A percentile compares a stretch with the other conserved stretches of the same genome.
Evolutionary conservation across 768 basidiomycete genomes (phyloP).

Genomic region (Amanita subjunquillea): DNA sequence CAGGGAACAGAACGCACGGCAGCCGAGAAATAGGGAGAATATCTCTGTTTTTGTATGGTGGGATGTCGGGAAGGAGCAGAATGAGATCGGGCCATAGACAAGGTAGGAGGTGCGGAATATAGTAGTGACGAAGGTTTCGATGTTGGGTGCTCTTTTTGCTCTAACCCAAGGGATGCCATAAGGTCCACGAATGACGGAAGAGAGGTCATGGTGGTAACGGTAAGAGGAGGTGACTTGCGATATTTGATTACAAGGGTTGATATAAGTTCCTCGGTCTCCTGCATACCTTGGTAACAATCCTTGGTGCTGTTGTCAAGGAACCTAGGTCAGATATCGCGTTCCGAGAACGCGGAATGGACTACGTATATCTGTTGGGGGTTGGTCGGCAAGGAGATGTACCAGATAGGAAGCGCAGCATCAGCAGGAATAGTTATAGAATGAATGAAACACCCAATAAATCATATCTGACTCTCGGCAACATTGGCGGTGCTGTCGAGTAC

Average conservation of each 20-base stretch:
- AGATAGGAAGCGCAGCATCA: neutral
- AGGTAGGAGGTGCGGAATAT: conserved; percentile 25
- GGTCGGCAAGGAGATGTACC: conserved; percentile 50
- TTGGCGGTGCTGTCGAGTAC: neutral
- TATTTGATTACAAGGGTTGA: conserved; percentile 15
- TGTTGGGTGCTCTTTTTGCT: conserved; percentile 28
- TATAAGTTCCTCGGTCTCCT: conserved; percentile 28
- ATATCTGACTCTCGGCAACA: neutral
- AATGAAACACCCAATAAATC: neutral
- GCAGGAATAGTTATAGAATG: neutral
- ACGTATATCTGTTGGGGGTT: conserved; percentile 22
- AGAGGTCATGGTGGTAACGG: conserved; percentile 42
- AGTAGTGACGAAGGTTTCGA: conserved; percentile 34
- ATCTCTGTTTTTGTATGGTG: conserved; percentile 28
- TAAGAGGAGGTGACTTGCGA: conserved; percentile 20
- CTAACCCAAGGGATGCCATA: conserved; percentile 74
- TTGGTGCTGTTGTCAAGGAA: conserved; percentile 45
- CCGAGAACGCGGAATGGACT: conserved; percentile 25
- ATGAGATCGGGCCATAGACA: conserved; percentile 27
- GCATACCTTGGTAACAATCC: conserved; percentile 43
- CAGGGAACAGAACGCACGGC: conserved; percentile 20
- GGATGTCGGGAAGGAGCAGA: conserved; percentile 35
- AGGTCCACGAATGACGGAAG: conserved; percentile 85
- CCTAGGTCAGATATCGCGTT: conserved; percentile 29
- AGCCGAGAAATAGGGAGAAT: conserved; percentile 38